Conservation (phyloP, 306 rosid species). For the Prunus mongolica region DNA sequence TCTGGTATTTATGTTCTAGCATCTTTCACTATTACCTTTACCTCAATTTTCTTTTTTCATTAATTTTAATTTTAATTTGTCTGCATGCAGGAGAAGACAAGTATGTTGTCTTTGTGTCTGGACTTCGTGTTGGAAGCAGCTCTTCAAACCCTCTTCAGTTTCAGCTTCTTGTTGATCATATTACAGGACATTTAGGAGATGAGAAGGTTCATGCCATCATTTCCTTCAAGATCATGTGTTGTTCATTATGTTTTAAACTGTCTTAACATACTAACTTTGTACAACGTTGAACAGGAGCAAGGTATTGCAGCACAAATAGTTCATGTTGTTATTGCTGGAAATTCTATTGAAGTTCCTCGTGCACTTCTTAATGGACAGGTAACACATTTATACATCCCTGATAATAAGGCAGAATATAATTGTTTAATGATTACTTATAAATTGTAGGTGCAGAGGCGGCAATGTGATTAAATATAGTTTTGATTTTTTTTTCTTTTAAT, state of each 20-base stretch:
- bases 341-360: constrained; percentile 70
- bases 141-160: constrained; percentile 76
- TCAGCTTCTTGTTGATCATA: constrained; percentile 93
- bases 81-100: constrained; percentile 74
- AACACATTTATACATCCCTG: constrained; percentile 15
- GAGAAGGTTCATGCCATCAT: constrained; percentile 54
- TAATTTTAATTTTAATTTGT: constrained; percentile 31
- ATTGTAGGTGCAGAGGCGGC: background rate
- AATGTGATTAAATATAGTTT: background rate
- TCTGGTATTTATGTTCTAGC: background rate
- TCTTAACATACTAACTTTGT: constrained; percentile 25
- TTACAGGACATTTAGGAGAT: constrained; percentile 97
- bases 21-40: background rate
- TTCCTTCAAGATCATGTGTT: constrained; percentile 18
- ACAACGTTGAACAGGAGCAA: constrained; percentile 62
- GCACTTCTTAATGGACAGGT: constrained; percentile 89
- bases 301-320: constrained; percentile 81
- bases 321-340: constrained; percentile 79
- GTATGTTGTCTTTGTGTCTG: constrained; percentile 78
- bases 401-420: background rate
- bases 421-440: background rate
- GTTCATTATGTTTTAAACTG: constrained; percentile 11
- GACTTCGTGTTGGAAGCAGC: constrained; percentile 76
- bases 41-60: background rate
- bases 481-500: background rate